Percentiles rank a stretch among this genome's conserved stretches.
Conservation (phyloP, 805 yeast genomes). For the Saturnispora kantuleensis region DNA sequence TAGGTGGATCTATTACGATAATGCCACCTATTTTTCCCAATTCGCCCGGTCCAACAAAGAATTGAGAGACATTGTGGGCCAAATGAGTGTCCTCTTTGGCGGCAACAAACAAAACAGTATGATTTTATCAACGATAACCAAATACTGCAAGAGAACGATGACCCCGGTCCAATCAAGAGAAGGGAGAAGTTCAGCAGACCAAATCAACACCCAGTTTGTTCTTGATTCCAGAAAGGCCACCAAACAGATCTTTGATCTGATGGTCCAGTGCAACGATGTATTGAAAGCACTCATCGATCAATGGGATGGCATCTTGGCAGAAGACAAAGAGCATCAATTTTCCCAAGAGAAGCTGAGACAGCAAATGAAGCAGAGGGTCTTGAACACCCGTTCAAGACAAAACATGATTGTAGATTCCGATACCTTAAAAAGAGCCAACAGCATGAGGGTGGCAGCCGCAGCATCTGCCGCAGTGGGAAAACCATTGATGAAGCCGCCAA, state of each 20-base stretch:
- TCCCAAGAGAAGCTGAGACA: slow-evolving; percentile 26
- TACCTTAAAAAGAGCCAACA: neutral
- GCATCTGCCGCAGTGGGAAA: neutral
- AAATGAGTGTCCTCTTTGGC: slow-evolving; percentile 23
- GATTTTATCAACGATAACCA: slow-evolving; percentile 37
- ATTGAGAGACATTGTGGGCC: slow-evolving; percentile 18
- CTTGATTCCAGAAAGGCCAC: slow-evolving; percentile 33
- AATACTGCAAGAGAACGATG: slow-evolving; percentile 33
- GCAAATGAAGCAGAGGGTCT: slow-evolving; percentile 17
- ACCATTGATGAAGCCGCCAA: neutral
- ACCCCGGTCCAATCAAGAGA: neutral
- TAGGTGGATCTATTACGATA: slow-evolving; percentile 36
- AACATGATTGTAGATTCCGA: neutral
- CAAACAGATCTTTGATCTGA: slow-evolving; percentile 29
- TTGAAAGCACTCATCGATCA: slow-evolving; percentile 30
- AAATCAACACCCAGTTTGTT: slow-evolving; percentile 6
- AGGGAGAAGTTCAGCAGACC: slow-evolving; percentile 5
- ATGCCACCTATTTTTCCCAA: slow-evolving; percentile 34
- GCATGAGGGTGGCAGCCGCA: neutral
- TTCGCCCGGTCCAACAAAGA: slow-evolving; percentile 23
- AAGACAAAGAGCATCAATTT: slow-evolving; percentile 33
- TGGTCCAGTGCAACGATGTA: slow-evolving; percentile 12
- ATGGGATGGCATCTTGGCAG: slow-evolving; percentile 28
- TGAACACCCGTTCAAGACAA: slow-evolving; percentile 14
- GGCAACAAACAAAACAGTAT: slow-evolving; percentile 41